phyloP scores from a whole-genome alignment of 768 basidiomycete species.

The Leucosporidium creatinivorum region DNA sequence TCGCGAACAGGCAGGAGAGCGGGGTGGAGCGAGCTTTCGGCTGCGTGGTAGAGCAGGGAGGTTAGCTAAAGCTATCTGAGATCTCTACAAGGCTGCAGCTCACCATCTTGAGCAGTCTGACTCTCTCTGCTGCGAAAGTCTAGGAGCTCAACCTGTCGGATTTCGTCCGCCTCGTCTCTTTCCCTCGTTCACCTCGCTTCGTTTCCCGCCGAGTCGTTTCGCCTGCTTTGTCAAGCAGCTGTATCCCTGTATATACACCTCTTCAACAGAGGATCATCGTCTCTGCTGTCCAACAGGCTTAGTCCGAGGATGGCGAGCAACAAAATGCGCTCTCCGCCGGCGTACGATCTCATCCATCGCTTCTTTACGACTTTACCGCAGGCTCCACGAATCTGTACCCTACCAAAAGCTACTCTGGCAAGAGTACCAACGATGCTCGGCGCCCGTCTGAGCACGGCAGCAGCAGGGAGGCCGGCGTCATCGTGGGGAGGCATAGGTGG shows the following conservation, averaged over 20 bases:
- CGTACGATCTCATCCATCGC: constrained; percentile 12
- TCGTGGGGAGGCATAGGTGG: background rate
- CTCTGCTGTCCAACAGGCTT: background rate
- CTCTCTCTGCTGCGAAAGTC: too few species aligned
- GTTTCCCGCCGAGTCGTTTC: too few species aligned
- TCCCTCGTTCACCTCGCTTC: too few species aligned
- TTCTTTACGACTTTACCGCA: constrained; percentile 15
- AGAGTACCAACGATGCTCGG: background rate
- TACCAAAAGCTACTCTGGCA: background rate
- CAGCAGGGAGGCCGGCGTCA: background rate
- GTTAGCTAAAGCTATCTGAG: too few species aligned
- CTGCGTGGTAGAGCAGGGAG: too few species aligned
- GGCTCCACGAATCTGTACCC: background rate
- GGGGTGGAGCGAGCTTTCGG: constrained; percentile 38
- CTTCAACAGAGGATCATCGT: background rate
- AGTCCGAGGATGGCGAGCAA: background rate
- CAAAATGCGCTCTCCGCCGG: background rate
- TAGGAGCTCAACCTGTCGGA: too few species aligned
- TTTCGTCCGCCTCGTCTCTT: too few species aligned
- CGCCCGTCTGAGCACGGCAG: background rate
- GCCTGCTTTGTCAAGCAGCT: too few species aligned
- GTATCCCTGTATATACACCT: background rate
- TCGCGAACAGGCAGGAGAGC: constrained; percentile 59
- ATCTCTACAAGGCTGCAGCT: too few species aligned
- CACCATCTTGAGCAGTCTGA: too few species aligned